Evolutionary conservation across 2,329 filamentous ascomycete genomes (phyloP), one percentile per base, ranked within the genome.

Genomic region (Sarocladium kiliense): DNA sequence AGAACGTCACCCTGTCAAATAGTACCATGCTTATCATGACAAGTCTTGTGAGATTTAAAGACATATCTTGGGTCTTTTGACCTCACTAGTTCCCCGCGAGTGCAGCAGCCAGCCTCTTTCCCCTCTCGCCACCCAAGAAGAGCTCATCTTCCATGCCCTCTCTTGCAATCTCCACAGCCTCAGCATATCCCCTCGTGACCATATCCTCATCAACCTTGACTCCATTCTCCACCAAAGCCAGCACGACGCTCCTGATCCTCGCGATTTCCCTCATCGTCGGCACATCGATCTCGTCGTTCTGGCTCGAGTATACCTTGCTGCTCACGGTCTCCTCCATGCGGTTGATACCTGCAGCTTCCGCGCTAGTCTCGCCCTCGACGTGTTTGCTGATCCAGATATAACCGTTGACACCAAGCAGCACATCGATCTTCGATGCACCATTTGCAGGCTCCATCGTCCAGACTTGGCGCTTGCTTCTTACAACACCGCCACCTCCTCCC

Each of bases 321-420:
- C 86, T 91, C 19, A 94, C 88, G 62, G 78, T 85, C 73, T 99
- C 94, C 69, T 97, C 94, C 68, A 97, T 81, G 61, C 89, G 82
- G 54, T 91, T 96, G 64, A 97, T 89, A 14, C 72, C 74, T n/a
- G 71, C 68, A n/a, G 75, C 73, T 42, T 79, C 74, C 37, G 71
- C 66, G 39, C 71, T 68, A 4, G 72, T 71, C n/a, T 79, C 78
- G 34, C 79, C 80, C 61, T 89, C 85, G 7, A 88, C 75, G 64
- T 96, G 91, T 74, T 90, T 92, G 71, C 87, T 86, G 65, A 97
- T 92, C 88, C 91, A 99, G 57, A 97, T 91, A 68, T 95, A 97
- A 1, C 94, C 94, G 65, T 99, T 99, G 37, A 99, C 94, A 2
- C 94, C 94, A 1, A 99, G 77, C 54, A 96, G 81, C 7, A 97